phyloP scores from a whole-genome alignment of 257 asterid species.

The Echium plantagineum region DNA sequence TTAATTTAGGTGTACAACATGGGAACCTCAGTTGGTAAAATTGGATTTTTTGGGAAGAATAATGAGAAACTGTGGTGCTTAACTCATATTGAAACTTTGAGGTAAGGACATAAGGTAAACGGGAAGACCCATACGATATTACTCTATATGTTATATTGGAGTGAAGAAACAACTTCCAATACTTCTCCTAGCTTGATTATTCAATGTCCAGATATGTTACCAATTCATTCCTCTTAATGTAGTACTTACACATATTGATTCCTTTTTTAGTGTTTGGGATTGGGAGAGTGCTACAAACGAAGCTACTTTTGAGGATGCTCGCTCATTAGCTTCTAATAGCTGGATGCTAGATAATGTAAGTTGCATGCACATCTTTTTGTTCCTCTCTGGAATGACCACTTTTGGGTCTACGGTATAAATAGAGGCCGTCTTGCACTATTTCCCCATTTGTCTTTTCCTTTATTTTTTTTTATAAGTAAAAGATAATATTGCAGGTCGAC shows the following conservation, averaged over 20 bases:
- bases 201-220: not conserved
- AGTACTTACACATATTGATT: conserved; percentile 6
- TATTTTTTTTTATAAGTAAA: not conserved
- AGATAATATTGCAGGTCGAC: conserved; percentile 42
- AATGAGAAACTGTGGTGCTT: conserved; percentile 79
- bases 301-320: conserved; percentile 70
- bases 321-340: conserved; percentile 64
- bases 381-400: not conserved
- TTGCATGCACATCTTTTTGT: not conserved
- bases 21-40: conserved; percentile 83
- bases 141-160: not conserved
- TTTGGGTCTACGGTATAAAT: not conserved
- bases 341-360: conserved; percentile 63
- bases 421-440: no score
- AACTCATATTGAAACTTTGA: conserved; percentile 81
- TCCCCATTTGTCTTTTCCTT: not conserved
- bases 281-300: conserved; percentile 49
- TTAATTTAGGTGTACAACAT: conserved; percentile 58
- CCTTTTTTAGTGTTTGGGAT: conserved; percentile 69
- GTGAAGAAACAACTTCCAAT: not conserved
- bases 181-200: not conserved
- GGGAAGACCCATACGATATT: not conserved
- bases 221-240: not conserved
- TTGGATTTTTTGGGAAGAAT: conserved; percentile 64
- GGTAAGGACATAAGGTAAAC: conserved; percentile 26